Evolutionary conservation across 2,329 filamentous ascomycete species (phyloP).

Genomic region (Colletotrichum sidae): DNA sequence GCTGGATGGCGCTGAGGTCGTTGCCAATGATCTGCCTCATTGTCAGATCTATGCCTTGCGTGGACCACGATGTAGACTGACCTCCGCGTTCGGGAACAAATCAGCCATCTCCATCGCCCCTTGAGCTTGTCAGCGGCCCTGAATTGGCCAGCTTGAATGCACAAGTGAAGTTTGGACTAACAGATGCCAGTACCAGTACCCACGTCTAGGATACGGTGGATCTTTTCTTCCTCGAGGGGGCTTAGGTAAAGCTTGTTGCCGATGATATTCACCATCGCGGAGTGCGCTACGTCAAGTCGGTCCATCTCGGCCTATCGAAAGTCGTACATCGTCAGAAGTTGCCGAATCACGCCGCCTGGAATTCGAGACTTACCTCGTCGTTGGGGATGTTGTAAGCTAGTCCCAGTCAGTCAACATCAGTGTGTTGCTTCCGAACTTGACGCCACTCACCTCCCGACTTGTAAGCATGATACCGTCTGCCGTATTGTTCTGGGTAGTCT

Average conservation of each 20-base stretch:
- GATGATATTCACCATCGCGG: not conserved
- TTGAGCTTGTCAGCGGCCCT: not conserved
- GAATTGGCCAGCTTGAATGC: too few species aligned
- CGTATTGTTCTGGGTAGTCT: constrained; percentile 29
- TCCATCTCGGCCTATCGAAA: constrained; percentile 17
- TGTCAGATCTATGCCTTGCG: constrained; percentile 38
- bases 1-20: constrained; percentile 42
- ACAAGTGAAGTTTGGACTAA: constrained; percentile 8
- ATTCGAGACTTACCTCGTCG: constrained; percentile 42
- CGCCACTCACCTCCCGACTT: constrained; percentile 16
- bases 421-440: too few species aligned
- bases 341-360: too few species aligned
- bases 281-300: constrained; percentile 19
- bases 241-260: constrained; percentile 32
- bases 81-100: constrained; percentile 43
- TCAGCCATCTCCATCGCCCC: constrained; percentile 55
- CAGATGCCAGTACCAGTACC: constrained; percentile 59
- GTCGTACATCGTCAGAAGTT: rapidly evolving
- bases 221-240: constrained; percentile 43
- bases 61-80: constrained; percentile 14
- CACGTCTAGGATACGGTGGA: constrained; percentile 53
- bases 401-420: too few species aligned
- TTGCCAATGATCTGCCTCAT: constrained; percentile 43
- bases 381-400: constrained; percentile 48
- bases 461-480: constrained; percentile 33